These are phyloP conservation scores for Hypoxylon intermedium DNA, from an alignment of 495 filamentous ascomycete genomes.

Conservation along the genomic window DNA sequence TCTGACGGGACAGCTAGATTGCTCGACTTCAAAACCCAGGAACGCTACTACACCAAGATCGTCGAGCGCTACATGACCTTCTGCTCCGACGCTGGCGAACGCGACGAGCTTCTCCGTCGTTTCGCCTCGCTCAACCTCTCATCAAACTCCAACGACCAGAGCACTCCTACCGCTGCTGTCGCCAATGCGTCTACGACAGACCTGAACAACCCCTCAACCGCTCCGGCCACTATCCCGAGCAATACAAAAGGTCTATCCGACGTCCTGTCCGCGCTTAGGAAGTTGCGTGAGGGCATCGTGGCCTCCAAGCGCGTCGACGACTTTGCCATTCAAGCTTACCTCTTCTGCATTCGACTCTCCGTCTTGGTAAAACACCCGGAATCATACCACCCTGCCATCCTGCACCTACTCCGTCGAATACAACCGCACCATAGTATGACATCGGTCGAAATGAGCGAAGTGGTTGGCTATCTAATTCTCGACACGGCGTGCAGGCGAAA, in stretches of 20 bases:
- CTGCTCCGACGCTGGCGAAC: slow-evolving; percentile 70
- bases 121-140: slow-evolving; percentile 69
- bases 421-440: slow-evolving; percentile 70
- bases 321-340: slow-evolving; percentile 73
- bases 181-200: slow-evolving; percentile 6
- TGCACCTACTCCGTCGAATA: slow-evolving; percentile 75
- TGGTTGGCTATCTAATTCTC: slow-evolving; percentile 79
- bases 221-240: slow-evolving; percentile 25
- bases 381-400: slow-evolving; percentile 87
- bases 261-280: slow-evolving; percentile 77
- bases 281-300: slow-evolving; percentile 87
- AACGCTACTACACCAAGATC: slow-evolving; percentile 85
- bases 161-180: slow-evolving; percentile 14
- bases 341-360: slow-evolving; percentile 82
- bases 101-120: slow-evolving; percentile 72
- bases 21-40: slow-evolving; percentile 75
- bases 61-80: slow-evolving; percentile 86
- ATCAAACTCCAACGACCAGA: slow-evolving; percentile 29
- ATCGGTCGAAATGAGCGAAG: slow-evolving; percentile 73
- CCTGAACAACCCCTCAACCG: slow-evolving; percentile 8
- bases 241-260: slow-evolving; percentile 52
- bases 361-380: slow-evolving; percentile 81
- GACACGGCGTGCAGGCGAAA: slow-evolving; percentile 86
- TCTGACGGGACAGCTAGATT: slow-evolving; percentile 59
- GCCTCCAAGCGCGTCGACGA: slow-evolving; percentile 71